Percentiles rank a stretch among this genome's conserved stretches.
Evolutionary conservation across 352 stramenopile genomes (phyloP).

Genomic region (Achlya hypogyna): DNA sequence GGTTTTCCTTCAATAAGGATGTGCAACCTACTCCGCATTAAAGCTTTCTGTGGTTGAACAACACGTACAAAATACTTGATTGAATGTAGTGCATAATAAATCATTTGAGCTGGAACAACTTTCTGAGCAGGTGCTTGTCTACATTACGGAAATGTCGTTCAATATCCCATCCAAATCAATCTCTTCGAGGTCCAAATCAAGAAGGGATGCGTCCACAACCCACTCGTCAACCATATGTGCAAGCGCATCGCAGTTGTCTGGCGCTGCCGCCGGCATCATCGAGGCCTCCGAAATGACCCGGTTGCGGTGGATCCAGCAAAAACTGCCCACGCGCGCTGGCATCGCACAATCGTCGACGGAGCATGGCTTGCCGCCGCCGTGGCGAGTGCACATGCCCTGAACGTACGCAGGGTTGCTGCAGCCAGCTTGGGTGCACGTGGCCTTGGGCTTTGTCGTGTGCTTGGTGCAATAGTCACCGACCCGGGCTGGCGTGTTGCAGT

Average conservation of each 20-base stretch:
- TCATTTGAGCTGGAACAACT: too few relatives aligned
- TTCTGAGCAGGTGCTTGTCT: too few relatives aligned
- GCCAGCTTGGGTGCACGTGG: background rate
- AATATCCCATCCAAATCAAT: background rate
- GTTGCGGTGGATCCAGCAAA: background rate
- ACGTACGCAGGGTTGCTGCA: background rate
- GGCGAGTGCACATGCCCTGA: background rate
- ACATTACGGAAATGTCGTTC: background rate
- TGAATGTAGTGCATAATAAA: too few relatives aligned
- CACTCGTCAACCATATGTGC: background rate
- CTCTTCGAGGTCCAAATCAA: too few relatives aligned
- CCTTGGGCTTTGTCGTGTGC: background rate
- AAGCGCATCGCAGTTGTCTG: background rate
- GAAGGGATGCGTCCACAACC: background rate
- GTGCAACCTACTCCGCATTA: too few relatives aligned
- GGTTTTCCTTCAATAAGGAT: too few relatives aligned
- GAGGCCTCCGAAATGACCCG: background rate
- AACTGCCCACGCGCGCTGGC: background rate
- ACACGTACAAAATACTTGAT: too few relatives aligned
- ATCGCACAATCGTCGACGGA: background rate
- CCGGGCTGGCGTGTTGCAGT: conserved; percentile 59
- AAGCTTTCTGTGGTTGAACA: too few relatives aligned
- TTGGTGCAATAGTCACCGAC: conserved; percentile 3
- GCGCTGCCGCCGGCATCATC: background rate
- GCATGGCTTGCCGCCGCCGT: background rate